Evolutionary conservation across 495 filamentous ascomycete species (phyloP), one percentile per base, ranked within the genome.

Genomic region (Penicillium cosmopolitanum): DNA sequence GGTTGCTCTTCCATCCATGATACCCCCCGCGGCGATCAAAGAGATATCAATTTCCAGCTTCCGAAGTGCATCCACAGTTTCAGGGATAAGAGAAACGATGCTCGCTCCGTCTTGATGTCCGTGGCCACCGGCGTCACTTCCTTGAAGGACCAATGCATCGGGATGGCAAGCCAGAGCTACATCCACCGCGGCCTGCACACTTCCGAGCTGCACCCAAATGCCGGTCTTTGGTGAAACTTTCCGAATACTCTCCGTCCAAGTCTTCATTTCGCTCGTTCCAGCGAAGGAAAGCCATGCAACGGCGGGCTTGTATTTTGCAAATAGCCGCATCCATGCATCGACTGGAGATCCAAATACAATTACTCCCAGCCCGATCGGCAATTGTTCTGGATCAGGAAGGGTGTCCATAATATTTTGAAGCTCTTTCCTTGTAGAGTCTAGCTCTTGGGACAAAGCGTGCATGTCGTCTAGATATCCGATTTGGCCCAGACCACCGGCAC

Each of bases 91-190:
- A 12, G 75, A 67, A 13, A 87, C 55, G 12, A 91, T 63, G 4
- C 86, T 81, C 0, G 87, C 86, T 1, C 81, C 82, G 0, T 63
- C 57, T 1, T 64, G 77, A 33, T 84, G 77, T n/a, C 89, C 87
- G 70, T 93, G 90, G 0, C 90, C 90, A 6, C 90, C 89, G 0
- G 90, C 87, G 66, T 93, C 90, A 10, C 73, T 65, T 3, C 90
- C 89, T 65, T 93, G 89, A 10, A 89, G 76, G 8, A 92, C 87
- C 1, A 93, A 61, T 7, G 86, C 86, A 65, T 91, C 87, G 1
- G 87, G 86, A 7, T 47, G 31, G 15, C 73, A 66, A 5, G 55
- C 58, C 19, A 64, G 63, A 6, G 67, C 75, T 1, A 77, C 77
- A 13, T 77, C 74, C 0, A 84, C 16, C 0, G 87, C 85, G 56